Conservation (phyloP, 345 rosid species). For the Pistacia atlantica region DNA sequence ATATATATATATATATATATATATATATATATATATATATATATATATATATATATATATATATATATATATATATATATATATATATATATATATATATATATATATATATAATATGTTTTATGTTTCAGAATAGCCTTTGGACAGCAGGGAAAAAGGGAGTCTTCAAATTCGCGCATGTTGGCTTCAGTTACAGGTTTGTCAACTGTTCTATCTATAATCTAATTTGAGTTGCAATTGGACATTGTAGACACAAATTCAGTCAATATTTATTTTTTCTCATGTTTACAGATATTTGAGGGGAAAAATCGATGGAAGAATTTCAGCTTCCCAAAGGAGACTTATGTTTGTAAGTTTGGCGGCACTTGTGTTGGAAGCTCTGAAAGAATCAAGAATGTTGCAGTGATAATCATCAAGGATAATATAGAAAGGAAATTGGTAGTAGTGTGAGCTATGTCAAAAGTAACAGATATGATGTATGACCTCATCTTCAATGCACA, state of each 20-base stretch:
- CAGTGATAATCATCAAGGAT: conserved; percentile 68
- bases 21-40: too few relatives aligned
- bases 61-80: too few relatives aligned
- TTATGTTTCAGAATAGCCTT: conserved; percentile 35
- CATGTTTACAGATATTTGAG: conserved; percentile 49
- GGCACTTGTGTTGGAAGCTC: conserved; percentile 97
- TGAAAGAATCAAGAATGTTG: conserved; percentile 83
- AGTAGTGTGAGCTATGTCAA: conserved; percentile 96
- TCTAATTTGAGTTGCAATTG: neutral
- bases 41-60: too few relatives aligned
- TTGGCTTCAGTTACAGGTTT: conserved; percentile 62
- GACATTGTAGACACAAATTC: neutral
- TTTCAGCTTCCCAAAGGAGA: conserved; percentile 63
- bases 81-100: too few relatives aligned
- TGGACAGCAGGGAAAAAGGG: conserved; percentile 34
- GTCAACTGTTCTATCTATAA: conserved; percentile 13
- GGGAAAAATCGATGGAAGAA: conserved; percentile 46
- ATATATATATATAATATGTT: neutral
- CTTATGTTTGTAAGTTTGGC: conserved; percentile 90
- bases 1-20: too few relatives aligned
- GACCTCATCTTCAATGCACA: conserved; percentile 87
- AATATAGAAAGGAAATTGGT: conserved; percentile 73
- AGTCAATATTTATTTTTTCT: neutral
- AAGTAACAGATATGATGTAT: conserved; percentile 99
- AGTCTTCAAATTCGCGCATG: conserved; percentile 31